Conservation (phyloP, 2,329 filamentous ascomycete species). For the Cryphonectria nitschkei region DNA sequence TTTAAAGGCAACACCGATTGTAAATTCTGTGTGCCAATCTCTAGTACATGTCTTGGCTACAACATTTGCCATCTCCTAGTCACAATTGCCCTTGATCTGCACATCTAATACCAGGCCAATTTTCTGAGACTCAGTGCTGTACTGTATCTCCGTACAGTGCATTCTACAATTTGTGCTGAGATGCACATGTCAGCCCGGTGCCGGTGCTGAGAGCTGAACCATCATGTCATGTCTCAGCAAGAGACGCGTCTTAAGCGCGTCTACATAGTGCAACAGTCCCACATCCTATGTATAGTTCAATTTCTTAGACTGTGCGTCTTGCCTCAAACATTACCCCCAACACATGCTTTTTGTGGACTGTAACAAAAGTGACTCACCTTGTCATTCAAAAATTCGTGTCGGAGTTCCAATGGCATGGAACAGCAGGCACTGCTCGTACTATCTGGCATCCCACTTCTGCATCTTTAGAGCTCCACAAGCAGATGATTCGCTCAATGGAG, state of each 20-base stretch:
- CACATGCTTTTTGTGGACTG: background rate
- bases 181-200: conserved; percentile 3
- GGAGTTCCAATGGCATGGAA: background rate
- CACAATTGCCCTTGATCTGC: background rate
- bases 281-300: background rate
- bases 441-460: background rate
- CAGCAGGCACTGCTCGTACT: background rate
- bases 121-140: background rate
- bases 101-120: background rate
- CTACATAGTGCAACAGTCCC: background rate
- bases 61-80: background rate
- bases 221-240: conserved; percentile 4
- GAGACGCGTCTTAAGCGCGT: conserved; percentile 6
- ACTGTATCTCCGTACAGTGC: conserved; percentile 15
- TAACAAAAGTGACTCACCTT: background rate
- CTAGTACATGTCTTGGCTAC: background rate
- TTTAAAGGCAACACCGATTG: background rate
- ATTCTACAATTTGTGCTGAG: background rate
- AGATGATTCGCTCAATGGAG: background rate
- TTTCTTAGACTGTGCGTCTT: background rate
- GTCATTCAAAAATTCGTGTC: background rate
- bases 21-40: background rate
- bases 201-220: background rate
- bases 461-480: background rate
- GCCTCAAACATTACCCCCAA: background rate